Conservation (phyloP, 2,329 filamentous ascomycete genomes). For the Sphaerulina vaccinii region DNA sequence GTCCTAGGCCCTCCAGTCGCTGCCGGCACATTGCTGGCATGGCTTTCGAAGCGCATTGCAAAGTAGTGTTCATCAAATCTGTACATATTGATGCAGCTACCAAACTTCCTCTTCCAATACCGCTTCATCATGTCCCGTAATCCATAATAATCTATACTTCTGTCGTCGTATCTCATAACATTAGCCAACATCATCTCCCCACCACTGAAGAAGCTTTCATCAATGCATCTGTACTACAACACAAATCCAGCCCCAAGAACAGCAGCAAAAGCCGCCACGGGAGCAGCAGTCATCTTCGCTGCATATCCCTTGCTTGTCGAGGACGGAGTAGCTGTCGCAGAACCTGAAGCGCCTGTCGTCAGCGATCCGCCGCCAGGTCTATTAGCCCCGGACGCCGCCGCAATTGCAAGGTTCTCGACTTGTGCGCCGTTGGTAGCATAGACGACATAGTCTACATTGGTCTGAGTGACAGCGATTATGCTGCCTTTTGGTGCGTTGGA, state of each 20-base stretch:
- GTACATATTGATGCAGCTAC: too few species aligned
- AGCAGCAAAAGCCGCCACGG: constrained; percentile 20
- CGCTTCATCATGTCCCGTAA: too few species aligned
- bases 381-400: constrained; percentile 55
- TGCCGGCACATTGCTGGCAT: too few species aligned
- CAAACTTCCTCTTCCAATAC: too few species aligned
- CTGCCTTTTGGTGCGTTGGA: constrained; percentile 56
- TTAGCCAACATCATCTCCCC: too few species aligned
- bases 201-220: too few species aligned
- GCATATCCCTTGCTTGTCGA: constrained; percentile 21
- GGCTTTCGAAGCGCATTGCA: too few species aligned
- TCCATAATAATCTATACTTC: too few species aligned
- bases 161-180: too few species aligned
- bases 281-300: constrained; percentile 20
- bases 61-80: too few species aligned
- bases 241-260: constrained; percentile 30
- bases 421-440: constrained; percentile 55
- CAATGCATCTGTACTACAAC: constrained; percentile 20
- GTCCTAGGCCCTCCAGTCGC: too few species aligned
- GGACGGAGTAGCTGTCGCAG: constrained; percentile 8
- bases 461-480: constrained; percentile 60
- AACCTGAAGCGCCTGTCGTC: constrained; percentile 24
- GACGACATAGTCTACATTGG: constrained; percentile 58
- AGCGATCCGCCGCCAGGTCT: constrained; percentile 48
- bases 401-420: constrained; percentile 64